Evolutionary conservation across 805 yeast genomes (phyloP), one percentile per base, ranked within the genome.

Genomic region (Saccharomycopsis fodiens): DNA sequence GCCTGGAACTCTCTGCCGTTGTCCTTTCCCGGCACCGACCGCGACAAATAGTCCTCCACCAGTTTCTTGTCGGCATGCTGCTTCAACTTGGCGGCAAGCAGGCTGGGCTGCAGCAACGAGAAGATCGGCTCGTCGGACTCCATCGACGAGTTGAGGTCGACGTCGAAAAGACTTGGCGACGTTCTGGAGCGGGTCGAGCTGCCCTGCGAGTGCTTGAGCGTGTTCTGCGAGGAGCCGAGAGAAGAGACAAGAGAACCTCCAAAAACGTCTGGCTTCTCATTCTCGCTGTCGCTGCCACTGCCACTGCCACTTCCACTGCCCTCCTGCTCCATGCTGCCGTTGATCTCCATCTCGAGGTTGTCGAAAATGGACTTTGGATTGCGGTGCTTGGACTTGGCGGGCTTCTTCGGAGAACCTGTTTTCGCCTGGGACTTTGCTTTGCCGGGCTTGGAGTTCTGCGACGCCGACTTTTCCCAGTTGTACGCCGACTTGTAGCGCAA

Each of bases 91-190:
- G 48, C 42, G 12, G 51, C 45, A 7, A 50, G 20, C 3, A 48
- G 41, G 30, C 37, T 47, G 1, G 53, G 53, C 25, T 50, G 53
- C 13, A 50, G 46, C 5, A 50, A 21, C 7, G 53, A 47, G 41
- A 50, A 50, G 6, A 50, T 10, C 25, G 35, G 35, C 27, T 20
- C 34, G 12, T 43, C 36, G 10, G 27, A 25, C 16, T 46, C 39
- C 17, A 15, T 17, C 20, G 36, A 32, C 7, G 8, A 10, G 20
- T 32, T 19, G 8, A 32, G 12, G 22, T 29, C 39, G 8, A 41
- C 8, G 23, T 44, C 47, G 20, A 31, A 40, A 12, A 40, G 17
- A 8, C 40, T 32, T 20, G 45, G 39, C 23, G 48, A 44, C 13
- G 39, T 23, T 23, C 21, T 16, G n/a, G n/a, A n/a, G n/a, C n/a